Evolutionary conservation across 2,329 filamentous ascomycete genomes (phyloP).

Genomic region (Colletotrichum trifolii): DNA sequence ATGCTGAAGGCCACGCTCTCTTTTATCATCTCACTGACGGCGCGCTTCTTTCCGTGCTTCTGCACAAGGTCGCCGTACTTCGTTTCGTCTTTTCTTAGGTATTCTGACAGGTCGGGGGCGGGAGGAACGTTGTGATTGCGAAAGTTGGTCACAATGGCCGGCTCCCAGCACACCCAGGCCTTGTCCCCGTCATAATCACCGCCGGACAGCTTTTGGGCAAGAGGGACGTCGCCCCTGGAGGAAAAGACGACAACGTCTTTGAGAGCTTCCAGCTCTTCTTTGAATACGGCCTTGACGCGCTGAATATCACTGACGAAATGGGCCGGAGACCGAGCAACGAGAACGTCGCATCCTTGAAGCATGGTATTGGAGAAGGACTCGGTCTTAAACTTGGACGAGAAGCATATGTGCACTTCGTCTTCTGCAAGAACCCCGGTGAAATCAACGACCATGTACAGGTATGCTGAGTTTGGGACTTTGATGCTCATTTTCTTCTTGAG

Average conservation of each 20-base stretch:
- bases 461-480: conserved; percentile 69
- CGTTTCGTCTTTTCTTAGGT: conserved; percentile 60
- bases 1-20: conserved; percentile 69
- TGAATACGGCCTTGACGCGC: conserved; percentile 69
- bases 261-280: conserved; percentile 71
- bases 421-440: conserved; percentile 70
- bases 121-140: conserved; percentile 65
- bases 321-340: conserved; percentile 77
- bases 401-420: conserved; percentile 75
- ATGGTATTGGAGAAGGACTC: conserved; percentile 64
- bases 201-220: conserved; percentile 79
- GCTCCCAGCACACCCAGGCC: conserved; percentile 84
- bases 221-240: conserved; percentile 66
- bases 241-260: conserved; percentile 87
- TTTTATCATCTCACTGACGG: conserved; percentile 59
- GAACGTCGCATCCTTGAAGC: conserved; percentile 67
- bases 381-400: conserved; percentile 72
- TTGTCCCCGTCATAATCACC: conserved; percentile 86
- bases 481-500: conserved; percentile 70
- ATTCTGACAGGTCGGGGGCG: conserved; percentile 58
- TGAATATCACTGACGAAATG: conserved; percentile 80
- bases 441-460: conserved; percentile 75
- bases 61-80: conserved; percentile 58
- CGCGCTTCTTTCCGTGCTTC: conserved; percentile 33
- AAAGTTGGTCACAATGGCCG: conserved; percentile 73